Conservation (phyloP, 2,329 filamentous ascomycete genomes). For the Parascedosporium putredinis region DNA sequence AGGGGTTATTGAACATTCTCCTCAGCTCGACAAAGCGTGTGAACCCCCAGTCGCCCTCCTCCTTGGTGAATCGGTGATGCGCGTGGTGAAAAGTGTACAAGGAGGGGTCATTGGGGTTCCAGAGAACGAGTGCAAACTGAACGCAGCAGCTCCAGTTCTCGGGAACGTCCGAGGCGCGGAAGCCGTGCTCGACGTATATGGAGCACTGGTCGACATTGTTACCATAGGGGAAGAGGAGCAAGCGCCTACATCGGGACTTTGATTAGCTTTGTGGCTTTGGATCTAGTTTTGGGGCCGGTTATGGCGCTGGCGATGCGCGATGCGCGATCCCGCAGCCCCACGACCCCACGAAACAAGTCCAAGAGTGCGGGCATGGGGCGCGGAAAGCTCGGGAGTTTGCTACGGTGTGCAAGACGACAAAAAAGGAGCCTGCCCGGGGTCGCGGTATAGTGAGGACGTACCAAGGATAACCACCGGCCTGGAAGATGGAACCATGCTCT, state of each 20-base stretch:
- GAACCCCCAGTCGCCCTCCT: constrained; percentile 97
- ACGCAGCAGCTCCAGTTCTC: constrained; percentile 96
- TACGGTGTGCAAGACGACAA: not conserved
- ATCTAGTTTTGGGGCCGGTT: too few relatives aligned
- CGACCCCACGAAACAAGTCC: too few relatives aligned
- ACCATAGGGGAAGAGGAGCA: constrained; percentile 89
- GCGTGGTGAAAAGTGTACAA: constrained; percentile 72
- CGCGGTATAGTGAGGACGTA: constrained; percentile 28
- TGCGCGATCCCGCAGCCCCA: not conserved
- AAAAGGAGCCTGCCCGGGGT: not conserved
- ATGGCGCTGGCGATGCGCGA: too few relatives aligned
- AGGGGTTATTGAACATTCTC: constrained; percentile 69
- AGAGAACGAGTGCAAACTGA: constrained; percentile 87
- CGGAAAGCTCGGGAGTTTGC: not conserved
- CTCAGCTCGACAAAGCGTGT: constrained; percentile 89
- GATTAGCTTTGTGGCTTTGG: too few relatives aligned
- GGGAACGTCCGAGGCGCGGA: constrained; percentile 62
- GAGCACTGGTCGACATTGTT: constrained; percentile 92
- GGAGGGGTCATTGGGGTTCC: constrained; percentile 87
- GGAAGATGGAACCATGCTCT: constrained; percentile 79
- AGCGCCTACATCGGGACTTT: constrained; percentile 49
- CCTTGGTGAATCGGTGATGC: constrained; percentile 91
- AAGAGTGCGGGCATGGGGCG: too few relatives aligned
- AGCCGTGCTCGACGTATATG: constrained; percentile 93
- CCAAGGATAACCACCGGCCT: constrained; percentile 83